phyloP scores from a whole-genome alignment of 2,329 filamentous ascomycete genomes.

The Colletotrichum somersetense region DNA sequence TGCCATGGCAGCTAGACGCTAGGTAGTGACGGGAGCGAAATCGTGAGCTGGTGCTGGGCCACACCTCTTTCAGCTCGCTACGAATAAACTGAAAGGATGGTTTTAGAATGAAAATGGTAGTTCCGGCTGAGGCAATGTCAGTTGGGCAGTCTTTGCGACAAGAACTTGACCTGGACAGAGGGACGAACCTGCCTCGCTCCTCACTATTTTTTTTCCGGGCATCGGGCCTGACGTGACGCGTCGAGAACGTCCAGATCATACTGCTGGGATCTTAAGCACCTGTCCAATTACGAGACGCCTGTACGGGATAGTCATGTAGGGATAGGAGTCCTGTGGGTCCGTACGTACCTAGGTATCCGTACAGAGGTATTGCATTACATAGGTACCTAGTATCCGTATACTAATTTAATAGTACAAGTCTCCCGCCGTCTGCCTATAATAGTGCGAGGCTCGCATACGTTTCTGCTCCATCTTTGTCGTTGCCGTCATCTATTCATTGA shows the following conservation, averaged over 20 bases:
- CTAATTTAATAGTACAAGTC: neutral
- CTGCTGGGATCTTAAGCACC: conserved; percentile 1
- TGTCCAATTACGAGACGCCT: conserved; percentile 14
- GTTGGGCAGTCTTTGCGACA: neutral
- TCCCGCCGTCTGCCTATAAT: neutral
- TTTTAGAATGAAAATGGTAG: neutral
- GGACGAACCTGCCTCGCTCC: neutral
- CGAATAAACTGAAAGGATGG: neutral
- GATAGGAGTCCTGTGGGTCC: neutral
- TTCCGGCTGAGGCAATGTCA: neutral
- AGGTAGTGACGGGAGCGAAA: neutral
- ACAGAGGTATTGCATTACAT: neutral
- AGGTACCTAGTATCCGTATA: neutral
- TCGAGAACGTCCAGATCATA: conserved; percentile 1
- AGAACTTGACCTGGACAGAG: neutral
- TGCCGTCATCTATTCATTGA: neutral
- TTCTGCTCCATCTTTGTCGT: neutral
- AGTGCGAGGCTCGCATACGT: neutral
- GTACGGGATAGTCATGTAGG: neutral
- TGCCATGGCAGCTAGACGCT: conserved; percentile 6
- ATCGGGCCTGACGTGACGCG: conserved; percentile 20
- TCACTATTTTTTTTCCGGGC: neutral
- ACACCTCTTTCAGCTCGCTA: neutral
- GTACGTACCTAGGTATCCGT: too few relatives aligned
- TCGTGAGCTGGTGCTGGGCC: neutral